Percentiles rank a stretch among this genome's conserved stretches.
phyloP scores from a whole-genome alignment of 2,329 filamentous ascomycete genomes.

The Gremmenia infestans region DNA sequence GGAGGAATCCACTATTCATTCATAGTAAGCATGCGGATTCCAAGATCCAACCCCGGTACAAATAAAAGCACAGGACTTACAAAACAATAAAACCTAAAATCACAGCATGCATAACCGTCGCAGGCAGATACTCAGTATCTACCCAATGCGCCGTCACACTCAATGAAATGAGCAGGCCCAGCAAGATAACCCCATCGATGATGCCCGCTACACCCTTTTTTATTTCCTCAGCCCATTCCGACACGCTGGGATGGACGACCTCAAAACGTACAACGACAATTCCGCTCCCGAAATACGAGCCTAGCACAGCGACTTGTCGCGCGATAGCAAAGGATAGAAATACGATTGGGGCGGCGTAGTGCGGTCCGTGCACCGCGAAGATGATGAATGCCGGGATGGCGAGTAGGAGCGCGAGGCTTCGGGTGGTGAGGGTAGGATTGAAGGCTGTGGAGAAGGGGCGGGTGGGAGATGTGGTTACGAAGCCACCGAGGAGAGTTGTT shows the following conservation, averaged over 20 bases:
- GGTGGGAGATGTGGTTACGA: slow-evolving; percentile 12
- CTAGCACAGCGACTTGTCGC: slow-evolving; percentile 14
- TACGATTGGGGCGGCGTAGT: slow-evolving; percentile 8
- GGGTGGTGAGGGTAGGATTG: slow-evolving; percentile 11
- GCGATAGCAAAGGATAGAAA: slow-evolving; percentile 20
- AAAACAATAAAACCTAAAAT: slow-evolving; percentile 17
- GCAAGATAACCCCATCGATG: slow-evolving; percentile 13
- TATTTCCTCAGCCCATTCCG: slow-evolving; percentile 12
- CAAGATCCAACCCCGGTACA: neutral
- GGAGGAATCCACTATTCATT: slow-evolving; percentile 12
- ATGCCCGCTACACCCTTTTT: slow-evolving; percentile 6
- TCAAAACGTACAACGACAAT: slow-evolving; percentile 16
- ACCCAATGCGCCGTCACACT: slow-evolving; percentile 12
- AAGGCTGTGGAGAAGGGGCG: slow-evolving; percentile 18
- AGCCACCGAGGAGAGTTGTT: slow-evolving; percentile 8
- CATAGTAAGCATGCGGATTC: neutral
- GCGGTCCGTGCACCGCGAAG: slow-evolving; percentile 11
- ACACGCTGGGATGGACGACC: slow-evolving; percentile 16
- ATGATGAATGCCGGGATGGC: slow-evolving; percentile 19
- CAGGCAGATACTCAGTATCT: neutral
- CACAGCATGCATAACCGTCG: slow-evolving; percentile 2
- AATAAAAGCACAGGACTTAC: slow-evolving; percentile 7
- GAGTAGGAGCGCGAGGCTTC: slow-evolving; percentile 12
- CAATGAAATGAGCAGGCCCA: slow-evolving; percentile 16
- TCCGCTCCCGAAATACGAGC: slow-evolving; percentile 14